phyloP scores from a whole-genome alignment of 1,284 basidiomycete species.

The Trametes hirsuta region DNA sequence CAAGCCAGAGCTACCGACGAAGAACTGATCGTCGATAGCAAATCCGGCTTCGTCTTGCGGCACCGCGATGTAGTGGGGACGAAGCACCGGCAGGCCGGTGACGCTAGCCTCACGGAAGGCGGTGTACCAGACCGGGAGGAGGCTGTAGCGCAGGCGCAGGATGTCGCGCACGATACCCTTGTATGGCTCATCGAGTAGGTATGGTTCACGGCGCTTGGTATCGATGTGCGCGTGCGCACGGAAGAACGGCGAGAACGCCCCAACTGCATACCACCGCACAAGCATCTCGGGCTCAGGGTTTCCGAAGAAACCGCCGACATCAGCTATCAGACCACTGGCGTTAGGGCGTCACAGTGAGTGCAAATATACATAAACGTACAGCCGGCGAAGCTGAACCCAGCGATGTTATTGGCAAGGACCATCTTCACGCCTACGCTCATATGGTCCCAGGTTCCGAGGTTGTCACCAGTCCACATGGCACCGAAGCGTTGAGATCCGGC shows the following conservation, averaged over 20 bases:
- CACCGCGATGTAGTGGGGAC: conserved; percentile 95
- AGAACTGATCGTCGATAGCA: conserved; percentile 93
- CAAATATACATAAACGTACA: conserved; percentile 52
- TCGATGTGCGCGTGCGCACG: conserved; percentile 98
- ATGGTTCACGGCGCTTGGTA: conserved; percentile 97
- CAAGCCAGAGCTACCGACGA: conserved; percentile 85
- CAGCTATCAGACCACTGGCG: conserved; percentile 55
- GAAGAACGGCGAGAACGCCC: conserved; percentile 97
- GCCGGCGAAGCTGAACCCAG: conserved; percentile 93
- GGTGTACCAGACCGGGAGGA: conserved; percentile 96
- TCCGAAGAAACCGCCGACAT: conserved; percentile 98
- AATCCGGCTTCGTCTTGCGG: conserved; percentile 88
- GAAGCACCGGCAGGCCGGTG: conserved; percentile 79
- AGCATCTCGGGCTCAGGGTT: conserved; percentile 95
- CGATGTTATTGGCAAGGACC: conserved; percentile 89
- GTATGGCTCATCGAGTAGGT: conserved; percentile 88
- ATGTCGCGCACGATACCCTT: conserved; percentile 81
- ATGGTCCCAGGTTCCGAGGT: conserved; percentile 97
- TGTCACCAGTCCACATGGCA: conserved; percentile 99
- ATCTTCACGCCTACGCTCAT: conserved; percentile 94
- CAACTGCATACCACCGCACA: conserved; percentile 96
- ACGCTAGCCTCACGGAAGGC: conserved; percentile 88
- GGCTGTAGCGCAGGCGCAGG: conserved; percentile 83
- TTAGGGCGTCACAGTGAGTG: not conserved
- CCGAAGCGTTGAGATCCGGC: conserved; percentile 96